These are phyloP conservation scores for Hyaloscypha hepaticicola DNA, from an alignment of 495 filamentous ascomycete species.

Conservation along the genomic window DNA sequence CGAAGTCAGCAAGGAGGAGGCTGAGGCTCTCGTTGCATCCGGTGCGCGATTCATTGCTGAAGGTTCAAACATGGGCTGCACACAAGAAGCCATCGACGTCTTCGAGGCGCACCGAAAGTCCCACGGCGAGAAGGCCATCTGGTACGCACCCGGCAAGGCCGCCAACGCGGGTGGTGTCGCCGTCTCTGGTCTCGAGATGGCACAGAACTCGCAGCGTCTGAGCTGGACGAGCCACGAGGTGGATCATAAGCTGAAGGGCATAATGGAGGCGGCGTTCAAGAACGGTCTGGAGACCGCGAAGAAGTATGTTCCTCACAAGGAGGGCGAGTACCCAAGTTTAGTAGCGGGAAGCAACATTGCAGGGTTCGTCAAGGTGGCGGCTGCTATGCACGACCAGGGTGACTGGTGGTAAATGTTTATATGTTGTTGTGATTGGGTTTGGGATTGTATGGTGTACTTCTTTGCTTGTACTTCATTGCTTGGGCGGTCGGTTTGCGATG, in stretches of 20 bases:
- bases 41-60: conserved; percentile 90
- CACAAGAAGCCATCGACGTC: conserved; percentile 88
- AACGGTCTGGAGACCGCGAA: conserved; percentile 87
- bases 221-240: conserved; percentile 88
- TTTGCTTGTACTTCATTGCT: background rate
- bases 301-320: conserved; percentile 73
- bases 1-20: conserved; percentile 90
- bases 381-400: conserved; percentile 93
- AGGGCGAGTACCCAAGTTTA: conserved; percentile 84
- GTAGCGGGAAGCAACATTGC: conserved; percentile 96
- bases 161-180: conserved; percentile 98
- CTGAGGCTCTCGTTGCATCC: conserved; percentile 69
- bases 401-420: conserved; percentile 75
- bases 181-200: conserved; percentile 98
- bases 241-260: conserved; percentile 84
- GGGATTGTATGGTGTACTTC: background rate
- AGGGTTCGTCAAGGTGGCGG: conserved; percentile 93
- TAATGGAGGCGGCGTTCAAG: conserved; percentile 94
- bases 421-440: background rate
- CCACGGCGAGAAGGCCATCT: conserved; percentile 72
- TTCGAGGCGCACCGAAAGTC: conserved; percentile 81
- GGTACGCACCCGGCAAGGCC: conserved; percentile 96
- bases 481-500: background rate
- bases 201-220: conserved; percentile 88
- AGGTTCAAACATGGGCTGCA: conserved; percentile 98